These are phyloP conservation scores for Neurospora sp. DNA, from an alignment of 495 filamentous ascomycete genomes.

Conservation along the genomic window DNA sequence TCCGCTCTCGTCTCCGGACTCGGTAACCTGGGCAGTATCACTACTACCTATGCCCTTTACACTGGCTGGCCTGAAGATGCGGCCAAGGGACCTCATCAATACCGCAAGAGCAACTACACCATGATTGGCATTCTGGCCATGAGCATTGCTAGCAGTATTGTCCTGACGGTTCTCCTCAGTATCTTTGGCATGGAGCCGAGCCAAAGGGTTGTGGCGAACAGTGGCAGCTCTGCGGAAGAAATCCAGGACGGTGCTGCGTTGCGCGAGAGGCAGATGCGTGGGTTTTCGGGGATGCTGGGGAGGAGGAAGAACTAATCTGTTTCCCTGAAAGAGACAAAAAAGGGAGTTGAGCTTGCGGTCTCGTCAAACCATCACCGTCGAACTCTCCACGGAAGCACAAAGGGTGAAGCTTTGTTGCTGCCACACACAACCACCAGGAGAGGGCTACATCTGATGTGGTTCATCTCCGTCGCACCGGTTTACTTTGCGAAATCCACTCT, in stretches of 20 bases:
- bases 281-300: slow-evolving; percentile 52
- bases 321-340: slow-evolving; percentile 1
- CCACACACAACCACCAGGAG: not conserved
- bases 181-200: slow-evolving; percentile 48
- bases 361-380: not conserved
- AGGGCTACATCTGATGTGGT: not conserved
- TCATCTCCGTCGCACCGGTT: not conserved
- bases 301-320: slow-evolving; percentile 8
- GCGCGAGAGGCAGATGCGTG: slow-evolving; percentile 57
- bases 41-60: slow-evolving; percentile 84
- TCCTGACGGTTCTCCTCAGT: slow-evolving; percentile 57
- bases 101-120: slow-evolving; percentile 70
- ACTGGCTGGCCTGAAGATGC: slow-evolving; percentile 73
- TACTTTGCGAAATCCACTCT: not conserved
- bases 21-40: slow-evolving; percentile 74
- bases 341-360: slow-evolving; percentile 7
- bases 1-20: slow-evolving; percentile 76
- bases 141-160: slow-evolving; percentile 60
- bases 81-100: slow-evolving; percentile 55
- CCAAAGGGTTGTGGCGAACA: slow-evolving; percentile 26
- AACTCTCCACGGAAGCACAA: slow-evolving; percentile 15
- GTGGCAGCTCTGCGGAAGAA: slow-evolving; percentile 33
- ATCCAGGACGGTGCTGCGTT: slow-evolving; percentile 61
- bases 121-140: slow-evolving; percentile 79
- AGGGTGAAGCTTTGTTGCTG: slow-evolving; percentile 5